phyloP scores from a whole-genome alignment of 768 basidiomycete species.

The Cubamyces lactineus region DNA sequence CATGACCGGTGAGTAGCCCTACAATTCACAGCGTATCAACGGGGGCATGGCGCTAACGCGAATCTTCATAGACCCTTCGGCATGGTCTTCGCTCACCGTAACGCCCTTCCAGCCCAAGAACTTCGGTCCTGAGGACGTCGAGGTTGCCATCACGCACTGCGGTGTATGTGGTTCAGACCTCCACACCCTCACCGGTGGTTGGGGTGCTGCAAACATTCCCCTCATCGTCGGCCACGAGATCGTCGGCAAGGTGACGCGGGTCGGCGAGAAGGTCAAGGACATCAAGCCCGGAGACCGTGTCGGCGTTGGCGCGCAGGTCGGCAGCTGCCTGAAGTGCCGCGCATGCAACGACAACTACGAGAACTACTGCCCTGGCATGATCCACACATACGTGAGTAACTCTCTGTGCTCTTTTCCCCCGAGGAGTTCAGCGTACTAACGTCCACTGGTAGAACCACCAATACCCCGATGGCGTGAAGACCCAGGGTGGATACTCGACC shows the following conservation, averaged over 20 bases:
- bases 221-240: slow-evolving; percentile 52
- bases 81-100: slow-evolving; percentile 48
- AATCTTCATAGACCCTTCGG: slow-evolving; percentile 21
- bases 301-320: slow-evolving; percentile 55
- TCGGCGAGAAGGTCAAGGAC: slow-evolving; percentile 56
- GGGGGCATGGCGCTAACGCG: not conserved
- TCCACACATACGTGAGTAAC: slow-evolving; percentile 43
- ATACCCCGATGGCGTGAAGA: slow-evolving; percentile 46
- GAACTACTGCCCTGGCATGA: slow-evolving; percentile 56
- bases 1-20: slow-evolving; percentile 24
- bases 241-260: slow-evolving; percentile 53
- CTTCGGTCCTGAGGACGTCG: slow-evolving; percentile 56
- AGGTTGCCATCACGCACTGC: slow-evolving; percentile 54
- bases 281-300: slow-evolving; percentile 57
- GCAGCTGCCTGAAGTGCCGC: slow-evolving; percentile 53
- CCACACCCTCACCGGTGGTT: slow-evolving; percentile 46
- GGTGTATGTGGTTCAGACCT: slow-evolving; percentile 58
- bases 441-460: slow-evolving; percentile 33
- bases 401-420: too few species aligned
- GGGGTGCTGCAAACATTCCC: slow-evolving; percentile 37
- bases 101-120: slow-evolving; percentile 57
- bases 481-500: slow-evolving; percentile 51
- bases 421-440: not conserved
- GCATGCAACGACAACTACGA: slow-evolving; percentile 57
- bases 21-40: not conserved